phyloP scores from a whole-genome alignment of 208 protist species.

The Phytomonas francai region DNA sequence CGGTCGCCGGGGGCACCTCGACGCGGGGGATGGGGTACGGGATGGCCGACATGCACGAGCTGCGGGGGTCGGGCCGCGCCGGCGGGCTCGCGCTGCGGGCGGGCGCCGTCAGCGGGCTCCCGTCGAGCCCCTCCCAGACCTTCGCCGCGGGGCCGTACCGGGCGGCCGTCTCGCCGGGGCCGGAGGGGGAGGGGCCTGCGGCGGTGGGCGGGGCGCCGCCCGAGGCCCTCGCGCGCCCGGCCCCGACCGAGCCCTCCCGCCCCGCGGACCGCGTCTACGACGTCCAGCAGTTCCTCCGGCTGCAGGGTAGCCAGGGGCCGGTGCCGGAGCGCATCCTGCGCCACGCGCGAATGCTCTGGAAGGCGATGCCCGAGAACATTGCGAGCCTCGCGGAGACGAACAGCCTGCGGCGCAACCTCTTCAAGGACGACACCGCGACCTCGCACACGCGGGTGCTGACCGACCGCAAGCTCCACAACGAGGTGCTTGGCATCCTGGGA shows the following conservation, averaged over 20 bases:
- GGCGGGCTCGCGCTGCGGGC: no score
- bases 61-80: neutral
- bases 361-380: slow-evolving; percentile 70
- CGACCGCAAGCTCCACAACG: slow-evolving; percentile 76
- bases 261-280: slow-evolving; percentile 66
- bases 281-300: slow-evolving; percentile 38
- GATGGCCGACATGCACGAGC: neutral
- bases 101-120: neutral
- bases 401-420: slow-evolving; percentile 61
- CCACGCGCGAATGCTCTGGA: slow-evolving; percentile 60
- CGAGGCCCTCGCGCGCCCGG: neutral
- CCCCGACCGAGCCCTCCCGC: slow-evolving; percentile 14
- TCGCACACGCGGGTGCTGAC: slow-evolving; percentile 55
- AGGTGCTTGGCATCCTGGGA: slow-evolving; percentile 83
- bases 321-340: slow-evolving; percentile 34
- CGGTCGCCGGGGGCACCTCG: no score
- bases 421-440: slow-evolving; percentile 44
- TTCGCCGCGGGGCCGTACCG: neutral
- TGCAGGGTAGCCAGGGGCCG: slow-evolving; percentile 26
- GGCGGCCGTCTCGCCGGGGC: neutral
- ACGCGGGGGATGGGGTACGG: neutral
- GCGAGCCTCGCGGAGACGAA: slow-evolving; percentile 43
- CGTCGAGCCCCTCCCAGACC: neutral
- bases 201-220: neutral
- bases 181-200: neutral